Percentiles rank a stretch among this genome's conserved stretches.
Conservation (phyloP, 768 basidiomycete genomes). For the Lactarius trivialis region DNA sequence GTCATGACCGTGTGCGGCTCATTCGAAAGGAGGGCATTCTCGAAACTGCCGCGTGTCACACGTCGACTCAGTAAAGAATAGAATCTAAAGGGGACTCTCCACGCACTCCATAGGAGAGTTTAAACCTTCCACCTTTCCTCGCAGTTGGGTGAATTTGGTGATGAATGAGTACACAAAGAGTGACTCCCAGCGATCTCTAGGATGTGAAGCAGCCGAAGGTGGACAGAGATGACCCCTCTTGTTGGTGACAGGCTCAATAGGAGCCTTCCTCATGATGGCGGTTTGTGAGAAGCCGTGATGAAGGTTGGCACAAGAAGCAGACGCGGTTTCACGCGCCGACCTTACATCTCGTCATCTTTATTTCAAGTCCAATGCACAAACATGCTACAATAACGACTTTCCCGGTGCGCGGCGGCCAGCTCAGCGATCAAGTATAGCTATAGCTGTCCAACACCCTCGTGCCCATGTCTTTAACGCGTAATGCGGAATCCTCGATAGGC, state of each 20-base stretch:
- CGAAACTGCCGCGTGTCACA: constrained; percentile 48
- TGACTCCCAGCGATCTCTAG: constrained; percentile 80
- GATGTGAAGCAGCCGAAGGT: constrained; percentile 60
- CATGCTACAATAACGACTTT: constrained; percentile 27
- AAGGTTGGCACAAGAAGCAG: constrained; percentile 23
- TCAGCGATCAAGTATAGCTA: constrained; percentile 3
- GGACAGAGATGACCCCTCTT: constrained; percentile 51
- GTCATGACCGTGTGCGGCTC: constrained; percentile 70
- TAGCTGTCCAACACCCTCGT: background rate
- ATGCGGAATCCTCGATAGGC: background rate
- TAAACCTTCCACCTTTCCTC: constrained; percentile 69
- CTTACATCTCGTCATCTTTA: constrained; percentile 28
- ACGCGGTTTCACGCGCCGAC: constrained; percentile 26
- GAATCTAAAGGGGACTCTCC: constrained; percentile 24
- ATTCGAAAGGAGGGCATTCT: constrained; percentile 66
- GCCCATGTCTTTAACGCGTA: background rate
- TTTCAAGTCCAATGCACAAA: constrained; percentile 31
- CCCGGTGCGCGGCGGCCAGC: constrained; percentile 16
- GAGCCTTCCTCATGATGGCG: constrained; percentile 33
- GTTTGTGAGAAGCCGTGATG: constrained; percentile 20
- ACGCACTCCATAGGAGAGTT: constrained; percentile 82
- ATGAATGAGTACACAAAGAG: constrained; percentile 83
- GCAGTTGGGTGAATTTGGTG: constrained; percentile 71
- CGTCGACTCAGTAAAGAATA: background rate
- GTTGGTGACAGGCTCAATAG: constrained; percentile 30